These are phyloP conservation scores for Tolypocladium capitatum DNA, from an alignment of 2,329 filamentous ascomycete genomes.

Conservation along the genomic window DNA sequence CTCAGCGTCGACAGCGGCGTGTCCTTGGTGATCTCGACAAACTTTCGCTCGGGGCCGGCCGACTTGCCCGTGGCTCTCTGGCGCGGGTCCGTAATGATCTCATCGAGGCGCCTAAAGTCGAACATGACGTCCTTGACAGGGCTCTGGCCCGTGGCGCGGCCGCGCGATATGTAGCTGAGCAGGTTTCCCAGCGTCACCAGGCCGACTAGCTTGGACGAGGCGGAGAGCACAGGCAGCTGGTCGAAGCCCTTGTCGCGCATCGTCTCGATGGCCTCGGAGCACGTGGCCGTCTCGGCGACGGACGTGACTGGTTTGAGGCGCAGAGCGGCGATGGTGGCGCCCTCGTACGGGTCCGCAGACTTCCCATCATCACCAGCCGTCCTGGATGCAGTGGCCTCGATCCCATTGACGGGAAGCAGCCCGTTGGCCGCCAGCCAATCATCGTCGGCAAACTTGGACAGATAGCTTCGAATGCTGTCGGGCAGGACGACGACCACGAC, in stretches of 20 bases:
- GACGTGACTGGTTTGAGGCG: slow-evolving; percentile 90
- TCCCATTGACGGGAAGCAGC: slow-evolving; percentile 52
- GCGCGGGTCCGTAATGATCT: slow-evolving; percentile 80
- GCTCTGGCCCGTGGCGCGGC: slow-evolving; percentile 60
- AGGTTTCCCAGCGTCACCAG: slow-evolving; percentile 92
- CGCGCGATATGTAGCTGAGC: slow-evolving; percentile 76
- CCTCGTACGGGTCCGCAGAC: slow-evolving; percentile 55
- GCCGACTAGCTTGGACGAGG: slow-evolving; percentile 64
- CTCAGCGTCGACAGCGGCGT: slow-evolving; percentile 74
- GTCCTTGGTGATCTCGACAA: slow-evolving; percentile 87
- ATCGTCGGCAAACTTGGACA: slow-evolving; percentile 97
- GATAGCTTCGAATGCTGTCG: slow-evolving; percentile 92
- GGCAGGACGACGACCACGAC: slow-evolving; percentile 83
- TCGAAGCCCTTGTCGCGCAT: slow-evolving; percentile 99
- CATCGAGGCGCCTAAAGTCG: slow-evolving; percentile 74
- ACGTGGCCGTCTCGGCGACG: slow-evolving; percentile 55
- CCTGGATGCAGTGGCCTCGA: slow-evolving; percentile 33
- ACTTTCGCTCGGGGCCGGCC: slow-evolving; percentile 46
- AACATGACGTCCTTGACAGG: slow-evolving; percentile 90
- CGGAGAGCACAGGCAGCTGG: slow-evolving; percentile 78
- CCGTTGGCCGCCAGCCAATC: slow-evolving; percentile 98
- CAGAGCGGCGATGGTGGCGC: slow-evolving; percentile 68
- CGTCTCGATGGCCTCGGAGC: slow-evolving; percentile 83
- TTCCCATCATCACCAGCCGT: slow-evolving; percentile 22
- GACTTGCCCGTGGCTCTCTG: slow-evolving; percentile 35